Evolutionary conservation across 495 filamentous ascomycete species (phyloP).

Genomic region (Elasticomyces elasticus): DNA sequence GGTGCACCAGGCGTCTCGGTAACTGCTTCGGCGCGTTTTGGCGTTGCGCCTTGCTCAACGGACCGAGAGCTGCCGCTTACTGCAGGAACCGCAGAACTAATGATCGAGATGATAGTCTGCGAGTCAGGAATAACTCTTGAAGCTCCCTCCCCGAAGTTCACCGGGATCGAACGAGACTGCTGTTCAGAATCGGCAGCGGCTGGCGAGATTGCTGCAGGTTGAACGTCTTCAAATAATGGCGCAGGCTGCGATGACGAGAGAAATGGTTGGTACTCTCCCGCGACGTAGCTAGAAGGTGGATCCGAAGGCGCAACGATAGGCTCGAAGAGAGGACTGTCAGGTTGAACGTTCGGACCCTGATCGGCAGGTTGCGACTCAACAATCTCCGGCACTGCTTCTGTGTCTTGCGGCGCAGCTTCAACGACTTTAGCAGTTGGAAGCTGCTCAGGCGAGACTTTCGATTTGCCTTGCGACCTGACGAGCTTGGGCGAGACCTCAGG

Average conservation of each 20-base stretch:
- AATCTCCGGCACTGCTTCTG: not conserved
- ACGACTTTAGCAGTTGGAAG: not conserved
- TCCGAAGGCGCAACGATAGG: conserved; percentile 7
- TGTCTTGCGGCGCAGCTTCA: not conserved
- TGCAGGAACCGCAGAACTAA: not conserved
- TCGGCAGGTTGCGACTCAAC: conserved; percentile 1
- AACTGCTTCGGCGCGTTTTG: not conserved
- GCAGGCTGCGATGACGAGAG: conserved; percentile 1
- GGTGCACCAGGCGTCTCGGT: not conserved
- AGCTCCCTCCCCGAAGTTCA: not conserved
- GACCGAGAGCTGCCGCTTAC: not conserved
- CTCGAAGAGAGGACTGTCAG: conserved; percentile 14
- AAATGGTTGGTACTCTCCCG: conserved; percentile 14
- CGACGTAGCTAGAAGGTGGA: conserved; percentile 16
- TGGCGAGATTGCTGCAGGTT: not conserved
- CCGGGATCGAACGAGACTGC: conserved; percentile 3
- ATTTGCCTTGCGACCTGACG: not conserved
- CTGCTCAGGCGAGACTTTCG: not conserved
- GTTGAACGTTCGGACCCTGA: not conserved
- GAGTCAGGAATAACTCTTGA: conserved; percentile 4
- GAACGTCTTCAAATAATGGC: not conserved
- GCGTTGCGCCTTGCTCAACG: not conserved
- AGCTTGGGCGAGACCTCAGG: conserved; percentile 3
- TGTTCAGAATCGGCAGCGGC: not conserved
- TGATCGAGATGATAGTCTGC: not conserved